A percentile compares a stretch with the other conserved stretches of the same genome.
Evolutionary conservation across 768 basidiomycete species (phyloP).

Genomic region (Tulasnella sp.): DNA sequence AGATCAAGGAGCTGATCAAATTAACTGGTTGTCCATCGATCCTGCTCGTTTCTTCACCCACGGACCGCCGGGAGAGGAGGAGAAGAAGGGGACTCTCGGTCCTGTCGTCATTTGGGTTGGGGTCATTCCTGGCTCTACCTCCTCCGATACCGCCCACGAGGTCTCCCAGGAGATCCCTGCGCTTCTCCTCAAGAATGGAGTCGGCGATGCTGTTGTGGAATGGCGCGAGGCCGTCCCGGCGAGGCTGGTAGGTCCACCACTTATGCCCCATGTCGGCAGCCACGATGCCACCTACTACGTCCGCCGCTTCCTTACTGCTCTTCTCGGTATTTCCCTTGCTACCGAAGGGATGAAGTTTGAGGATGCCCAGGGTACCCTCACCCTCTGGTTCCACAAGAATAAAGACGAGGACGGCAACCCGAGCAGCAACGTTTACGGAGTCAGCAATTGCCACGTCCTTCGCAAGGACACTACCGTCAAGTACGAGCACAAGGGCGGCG

Average conservation of each 20-base stretch:
- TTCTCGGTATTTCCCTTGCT: slow-evolving; percentile 11
- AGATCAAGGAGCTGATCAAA: slow-evolving; percentile 5
- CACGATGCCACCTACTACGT: neutral
- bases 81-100: slow-evolving; percentile 14
- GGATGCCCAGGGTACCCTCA: slow-evolving; percentile 7
- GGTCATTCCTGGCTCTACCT: slow-evolving; percentile 8
- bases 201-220: slow-evolving; percentile 15
- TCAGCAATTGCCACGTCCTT: slow-evolving; percentile 27
- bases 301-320: slow-evolving; percentile 8
- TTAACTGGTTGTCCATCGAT: slow-evolving; percentile 2
- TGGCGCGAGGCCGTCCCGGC: slow-evolving; percentile 6
- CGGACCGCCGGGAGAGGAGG: neutral
- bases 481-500: slow-evolving; percentile 26
- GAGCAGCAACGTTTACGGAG: slow-evolving; percentile 23
- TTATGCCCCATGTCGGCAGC: neutral
- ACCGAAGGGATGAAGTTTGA: slow-evolving; percentile 9
- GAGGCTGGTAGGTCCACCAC: slow-evolving; percentile 8
- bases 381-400: slow-evolving; percentile 12
- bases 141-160: slow-evolving; percentile 10
- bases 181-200: slow-evolving; percentile 4
- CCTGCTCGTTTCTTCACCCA: slow-evolving; percentile 12
- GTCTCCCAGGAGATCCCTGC: slow-evolving; percentile 2
- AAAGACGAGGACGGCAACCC: slow-evolving; percentile 21
- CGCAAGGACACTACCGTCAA: slow-evolving; percentile 22
- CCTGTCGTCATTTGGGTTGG: slow-evolving; percentile 19